Conservation (phyloP, 1,139 yeast species). For the Candida sp. region DNA sequence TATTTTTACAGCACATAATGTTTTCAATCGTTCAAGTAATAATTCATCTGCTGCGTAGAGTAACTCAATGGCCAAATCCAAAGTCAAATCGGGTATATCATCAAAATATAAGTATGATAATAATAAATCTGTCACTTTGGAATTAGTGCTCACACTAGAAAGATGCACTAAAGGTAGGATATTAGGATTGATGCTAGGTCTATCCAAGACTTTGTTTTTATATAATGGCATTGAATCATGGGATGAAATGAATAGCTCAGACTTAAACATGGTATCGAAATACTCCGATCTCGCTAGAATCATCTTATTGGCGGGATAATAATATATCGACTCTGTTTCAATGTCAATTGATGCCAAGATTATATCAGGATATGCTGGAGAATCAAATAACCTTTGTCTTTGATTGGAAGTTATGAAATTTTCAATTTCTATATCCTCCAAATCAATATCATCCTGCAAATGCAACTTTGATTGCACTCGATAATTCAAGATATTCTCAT, state of each 20-base stretch:
- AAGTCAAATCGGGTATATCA: slow-evolving; percentile 45
- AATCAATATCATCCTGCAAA: slow-evolving; percentile 18
- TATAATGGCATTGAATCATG: slow-evolving; percentile 17
- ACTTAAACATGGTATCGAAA: slow-evolving; percentile 61
- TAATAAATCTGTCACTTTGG: slow-evolving; percentile 49
- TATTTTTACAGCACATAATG: slow-evolving; percentile 60
- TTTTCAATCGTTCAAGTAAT: slow-evolving; percentile 59
- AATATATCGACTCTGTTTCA: slow-evolving; percentile 20
- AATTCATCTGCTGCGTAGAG: slow-evolving; percentile 61
- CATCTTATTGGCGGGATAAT: slow-evolving; percentile 64
- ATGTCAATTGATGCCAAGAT: slow-evolving; percentile 38
- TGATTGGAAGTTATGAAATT: slow-evolving; percentile 14
- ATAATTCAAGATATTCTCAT: slow-evolving; percentile 29
- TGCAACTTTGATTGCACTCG: slow-evolving; percentile 10
- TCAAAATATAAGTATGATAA: slow-evolving; percentile 62
- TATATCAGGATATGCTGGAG: slow-evolving; percentile 45
- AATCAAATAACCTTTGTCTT: slow-evolving; percentile 15
- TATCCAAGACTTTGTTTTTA: slow-evolving; percentile 16
- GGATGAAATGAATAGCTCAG: slow-evolving; percentile 29
- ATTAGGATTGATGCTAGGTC: slow-evolving; percentile 14
- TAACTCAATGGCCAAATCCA: slow-evolving; percentile 49
- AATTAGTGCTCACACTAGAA: slow-evolving; percentile 17
- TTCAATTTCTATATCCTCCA: slow-evolving; percentile 28
- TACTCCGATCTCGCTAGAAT: slow-evolving; percentile 61
- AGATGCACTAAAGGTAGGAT: slow-evolving; percentile 30